Base-by-base conservation (phyloP, 305 asterid genomes). In the Rubia balearica region DNA sequence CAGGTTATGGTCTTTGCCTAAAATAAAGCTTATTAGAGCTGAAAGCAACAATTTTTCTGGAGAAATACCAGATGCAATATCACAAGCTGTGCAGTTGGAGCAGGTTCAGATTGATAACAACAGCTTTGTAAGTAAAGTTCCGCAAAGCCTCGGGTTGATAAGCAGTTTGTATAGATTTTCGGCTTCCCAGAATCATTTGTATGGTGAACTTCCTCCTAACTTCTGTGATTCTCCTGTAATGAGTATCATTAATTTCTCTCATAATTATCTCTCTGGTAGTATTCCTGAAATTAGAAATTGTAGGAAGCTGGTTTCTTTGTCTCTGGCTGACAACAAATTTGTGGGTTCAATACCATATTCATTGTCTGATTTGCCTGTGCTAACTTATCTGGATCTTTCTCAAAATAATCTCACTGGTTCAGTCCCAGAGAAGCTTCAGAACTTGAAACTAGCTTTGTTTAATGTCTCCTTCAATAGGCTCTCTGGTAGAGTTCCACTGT, bases 61-160 rank as follows among this genome's bases (percentile, higher is more conserved):
- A 51, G 90, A 73, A 68, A 89, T 91, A 70, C 97, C 91, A 8
- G 88, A 89, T 78, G 84, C 89, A 43, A 81, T 89, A 73, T 86
- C 96, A 17, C 76, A 76, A 51, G 95, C 96, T 77, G 73, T 82
- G 80, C 90, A 83, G 70, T 67, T 91, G 41, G 97, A 91, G 85
- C 96, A 91, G 82, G 95, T 91, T 73, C 95, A 89, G 85, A 89
- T 91, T 77, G 96, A 91, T 79, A 85, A 88, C 83, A 91, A 89
- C 68, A 84, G 91, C 78, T 89, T 91, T 73, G 67, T 74, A 66
- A 74, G 87, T 74, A 72, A 62, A 71, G 78, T 89, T 81, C 91
- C 97, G 61, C 74, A 65, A 9, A 89, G 93, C 42, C 74, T 91
- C 80, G 97, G 97, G 19, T 76, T 80, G 71, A 63, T 89, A 17